A percentile compares a stretch with the other conserved stretches of the same genome.
phyloP scores from a whole-genome alignment of 306 rosid species.

The Lathyrus tuberosus region DNA sequence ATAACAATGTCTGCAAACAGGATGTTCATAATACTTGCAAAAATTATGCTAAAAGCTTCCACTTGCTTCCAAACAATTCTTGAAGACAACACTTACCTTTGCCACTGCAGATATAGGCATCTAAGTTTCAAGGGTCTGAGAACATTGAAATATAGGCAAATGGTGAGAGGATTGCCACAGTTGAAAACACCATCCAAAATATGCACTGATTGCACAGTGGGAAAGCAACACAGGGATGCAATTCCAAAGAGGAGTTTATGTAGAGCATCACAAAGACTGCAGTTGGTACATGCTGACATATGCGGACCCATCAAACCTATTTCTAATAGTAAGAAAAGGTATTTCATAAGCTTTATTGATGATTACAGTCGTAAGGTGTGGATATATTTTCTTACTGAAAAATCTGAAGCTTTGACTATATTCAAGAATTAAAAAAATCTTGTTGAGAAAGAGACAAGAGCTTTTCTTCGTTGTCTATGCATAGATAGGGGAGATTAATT shows the following conservation, averaged over 20 bases:
- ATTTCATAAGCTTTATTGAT: not conserved
- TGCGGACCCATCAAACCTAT: not conserved
- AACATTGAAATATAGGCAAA: not conserved
- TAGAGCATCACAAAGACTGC: not conserved
- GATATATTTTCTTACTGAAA: not conserved
- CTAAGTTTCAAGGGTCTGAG: not conserved
- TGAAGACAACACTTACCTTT: not conserved
- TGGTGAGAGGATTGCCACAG: not conserved
- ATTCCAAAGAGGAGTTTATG: not conserved
- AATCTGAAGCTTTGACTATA: too few species aligned
- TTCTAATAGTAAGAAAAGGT: not conserved
- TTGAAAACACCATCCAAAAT: not conserved
- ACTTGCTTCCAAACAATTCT: not conserved
- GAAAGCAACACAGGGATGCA: not conserved
- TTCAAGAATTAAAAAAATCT: too few species aligned
- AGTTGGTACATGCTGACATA: not conserved
- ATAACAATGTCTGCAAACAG: not conserved
- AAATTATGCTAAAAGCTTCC: not conserved
- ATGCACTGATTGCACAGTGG: not conserved
- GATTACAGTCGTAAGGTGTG: not conserved
- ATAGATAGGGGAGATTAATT: not conserved
- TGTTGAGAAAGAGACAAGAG: not conserved
- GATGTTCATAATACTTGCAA: not conserved
- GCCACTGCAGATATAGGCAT: not conserved
- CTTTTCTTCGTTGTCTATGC: not conserved